These are phyloP conservation scores for Fusarium sambucinum DNA, from an alignment of 2,329 filamentous ascomycete species.

Conservation along the genomic window DNA sequence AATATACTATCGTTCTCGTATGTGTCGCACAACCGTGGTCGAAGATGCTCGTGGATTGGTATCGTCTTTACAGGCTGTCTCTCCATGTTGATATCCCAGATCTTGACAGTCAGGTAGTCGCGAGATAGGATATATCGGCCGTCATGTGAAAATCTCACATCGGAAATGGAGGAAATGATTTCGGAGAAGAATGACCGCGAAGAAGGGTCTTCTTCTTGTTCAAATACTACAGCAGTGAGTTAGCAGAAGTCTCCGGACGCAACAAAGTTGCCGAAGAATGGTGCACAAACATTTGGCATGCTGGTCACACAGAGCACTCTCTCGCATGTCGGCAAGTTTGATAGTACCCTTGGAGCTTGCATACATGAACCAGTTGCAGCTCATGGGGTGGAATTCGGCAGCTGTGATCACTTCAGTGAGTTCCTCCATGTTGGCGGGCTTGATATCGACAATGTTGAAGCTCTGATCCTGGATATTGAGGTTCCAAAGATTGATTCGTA, in stretches of 20 bases:
- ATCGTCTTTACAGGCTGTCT: constrained; percentile 97
- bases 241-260: constrained; percentile 31
- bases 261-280: neutral
- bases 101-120: constrained; percentile 98
- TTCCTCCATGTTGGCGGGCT: constrained; percentile 99
- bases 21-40: constrained; percentile 94
- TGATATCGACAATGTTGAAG: constrained; percentile 99
- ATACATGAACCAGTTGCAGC: constrained; percentile 99
- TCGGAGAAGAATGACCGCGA: constrained; percentile 99
- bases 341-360: constrained; percentile 99
- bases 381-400: constrained; percentile 94
- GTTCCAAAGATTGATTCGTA: constrained; percentile 99
- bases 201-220: constrained; percentile 97
- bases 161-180: constrained; percentile 99
- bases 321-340: constrained; percentile 98
- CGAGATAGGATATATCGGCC: constrained; percentile 97
- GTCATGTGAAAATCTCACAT: constrained; percentile 96
- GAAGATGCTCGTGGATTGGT: constrained; percentile 96
- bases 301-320: constrained; percentile 94
- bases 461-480: constrained; percentile 99
- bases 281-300: constrained; percentile 83
- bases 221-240: constrained; percentile 77
- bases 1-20: constrained; percentile 99
- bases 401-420: constrained; percentile 98
- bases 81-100: constrained; percentile 99